A percentile compares a stretch with the other conserved stretches of the same genome.
Evolutionary conservation across 345 rosid genomes (phyloP).

Genomic region (Citrus sp.): DNA sequence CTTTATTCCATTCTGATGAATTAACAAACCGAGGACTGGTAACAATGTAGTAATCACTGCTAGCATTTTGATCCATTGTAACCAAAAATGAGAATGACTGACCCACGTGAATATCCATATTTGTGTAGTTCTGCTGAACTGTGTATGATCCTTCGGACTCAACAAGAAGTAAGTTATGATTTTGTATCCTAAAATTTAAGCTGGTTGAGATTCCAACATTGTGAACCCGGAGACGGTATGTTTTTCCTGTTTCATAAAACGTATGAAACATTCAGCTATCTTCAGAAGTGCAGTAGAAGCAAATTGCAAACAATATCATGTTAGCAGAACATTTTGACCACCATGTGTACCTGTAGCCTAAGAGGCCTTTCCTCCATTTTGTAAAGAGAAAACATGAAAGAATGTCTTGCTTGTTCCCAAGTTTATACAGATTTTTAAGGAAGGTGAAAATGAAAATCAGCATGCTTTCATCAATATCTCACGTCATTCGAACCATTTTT

Average conservation of each 20-base stretch:
- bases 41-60: constrained; percentile 76
- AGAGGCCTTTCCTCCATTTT: neutral
- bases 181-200: constrained; percentile 89
- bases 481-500: neutral
- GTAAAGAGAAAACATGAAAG: neutral
- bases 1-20: constrained; percentile 48
- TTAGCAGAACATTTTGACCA: neutral
- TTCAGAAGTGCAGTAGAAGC: neutral
- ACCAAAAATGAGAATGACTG: constrained; percentile 92
- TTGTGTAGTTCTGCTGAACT: constrained; percentile 67
- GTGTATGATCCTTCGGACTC: constrained; percentile 97
- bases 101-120: constrained; percentile 94
- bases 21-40: constrained; percentile 72
- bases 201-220: constrained; percentile 82
- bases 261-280: constrained; percentile 7
- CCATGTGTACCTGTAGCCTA: neutral
- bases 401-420: neutral
- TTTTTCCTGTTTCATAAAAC: constrained; percentile 52
- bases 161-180: constrained; percentile 79
- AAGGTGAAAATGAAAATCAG: neutral
- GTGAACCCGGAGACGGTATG: constrained; percentile 84
- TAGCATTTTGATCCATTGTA: constrained; percentile 85
- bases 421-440: neutral
- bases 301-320: neutral
- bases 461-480: neutral